Conservation (phyloP, 495 filamentous ascomycete genomes). For the Cladorrhinum samala region DNA sequence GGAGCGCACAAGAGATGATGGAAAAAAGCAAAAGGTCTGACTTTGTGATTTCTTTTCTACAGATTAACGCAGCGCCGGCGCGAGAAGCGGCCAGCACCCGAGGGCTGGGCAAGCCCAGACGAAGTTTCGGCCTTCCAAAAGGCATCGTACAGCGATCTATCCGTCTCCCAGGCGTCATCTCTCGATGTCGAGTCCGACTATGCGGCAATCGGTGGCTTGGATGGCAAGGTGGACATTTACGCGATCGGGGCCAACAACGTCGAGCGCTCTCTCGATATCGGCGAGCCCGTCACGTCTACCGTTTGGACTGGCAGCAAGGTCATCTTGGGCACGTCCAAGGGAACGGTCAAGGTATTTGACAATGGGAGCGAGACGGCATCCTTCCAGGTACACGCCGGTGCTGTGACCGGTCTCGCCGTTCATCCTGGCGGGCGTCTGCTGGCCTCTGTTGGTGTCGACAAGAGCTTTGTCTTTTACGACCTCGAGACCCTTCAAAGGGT, state of each 20-base stretch:
- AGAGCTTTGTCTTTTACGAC: slow-evolving; percentile 91
- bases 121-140: slow-evolving; percentile 61
- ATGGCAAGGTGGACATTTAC: slow-evolving; percentile 74
- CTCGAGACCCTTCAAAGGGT: slow-evolving; percentile 57
- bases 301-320: slow-evolving; percentile 73
- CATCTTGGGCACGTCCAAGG: slow-evolving; percentile 62
- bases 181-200: slow-evolving; percentile 67
- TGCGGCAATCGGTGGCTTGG: slow-evolving; percentile 71
- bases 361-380: slow-evolving; percentile 56
- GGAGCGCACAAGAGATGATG: background rate
- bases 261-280: slow-evolving; percentile 57
- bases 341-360: slow-evolving; percentile 73
- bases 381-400: slow-evolving; percentile 74
- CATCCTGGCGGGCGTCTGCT: slow-evolving; percentile 83
- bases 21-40: background rate
- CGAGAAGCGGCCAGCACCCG: slow-evolving; percentile 79
- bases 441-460: slow-evolving; percentile 83
- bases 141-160: slow-evolving; percentile 57
- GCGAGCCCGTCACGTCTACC: slow-evolving; percentile 68
- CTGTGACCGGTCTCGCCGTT: slow-evolving; percentile 66
- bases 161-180: slow-evolving; percentile 52
- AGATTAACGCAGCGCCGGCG: slow-evolving; percentile 72
- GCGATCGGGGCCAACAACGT: slow-evolving; percentile 66
- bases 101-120: slow-evolving; percentile 76
- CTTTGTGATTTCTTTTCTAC: background rate